Conservation (phyloP, 345 rosid species). For the Turnera subulata region DNA sequence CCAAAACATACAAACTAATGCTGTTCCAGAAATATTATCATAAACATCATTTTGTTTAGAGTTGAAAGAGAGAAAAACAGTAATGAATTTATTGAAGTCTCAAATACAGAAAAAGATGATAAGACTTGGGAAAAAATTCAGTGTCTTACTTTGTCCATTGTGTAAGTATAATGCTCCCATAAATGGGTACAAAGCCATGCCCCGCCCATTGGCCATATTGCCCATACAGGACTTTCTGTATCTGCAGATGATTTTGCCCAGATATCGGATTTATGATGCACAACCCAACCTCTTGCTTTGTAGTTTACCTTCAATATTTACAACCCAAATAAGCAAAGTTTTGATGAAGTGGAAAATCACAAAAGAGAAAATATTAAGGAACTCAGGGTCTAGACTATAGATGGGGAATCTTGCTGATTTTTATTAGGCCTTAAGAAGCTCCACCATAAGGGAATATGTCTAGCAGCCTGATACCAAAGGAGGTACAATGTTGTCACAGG, state of each 20-base stretch:
- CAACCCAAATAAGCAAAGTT: neutral
- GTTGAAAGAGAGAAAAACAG: too few species aligned
- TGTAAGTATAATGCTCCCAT: conserved; percentile 85
- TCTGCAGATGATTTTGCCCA: conserved; percentile 95
- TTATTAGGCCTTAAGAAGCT: neutral
- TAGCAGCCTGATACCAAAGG: neutral
- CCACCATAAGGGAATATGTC: neutral
- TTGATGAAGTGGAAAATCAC: too few species aligned
- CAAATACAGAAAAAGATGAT: neutral
- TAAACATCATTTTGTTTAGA: too few species aligned
- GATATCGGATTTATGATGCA: conserved; percentile 75
- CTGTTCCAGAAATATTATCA: neutral
- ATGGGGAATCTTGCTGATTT: neutral
- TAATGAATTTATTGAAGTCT: neutral
- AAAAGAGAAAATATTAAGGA: too few species aligned
- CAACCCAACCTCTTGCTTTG: conserved; percentile 77
- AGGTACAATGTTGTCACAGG: too few species aligned
- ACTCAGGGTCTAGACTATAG: too few species aligned
- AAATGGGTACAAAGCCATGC: conserved; percentile 98
- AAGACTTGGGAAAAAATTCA: neutral
- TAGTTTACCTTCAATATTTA: conserved; percentile 66
- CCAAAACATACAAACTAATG: neutral
- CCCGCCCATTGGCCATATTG: conserved; percentile 98
- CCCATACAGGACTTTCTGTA: conserved; percentile 58
- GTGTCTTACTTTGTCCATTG: conserved; percentile 65